These are phyloP conservation scores for Leishmania tropica DNA, from an alignment of 208 protist species.

Conservation along the genomic window DNA sequence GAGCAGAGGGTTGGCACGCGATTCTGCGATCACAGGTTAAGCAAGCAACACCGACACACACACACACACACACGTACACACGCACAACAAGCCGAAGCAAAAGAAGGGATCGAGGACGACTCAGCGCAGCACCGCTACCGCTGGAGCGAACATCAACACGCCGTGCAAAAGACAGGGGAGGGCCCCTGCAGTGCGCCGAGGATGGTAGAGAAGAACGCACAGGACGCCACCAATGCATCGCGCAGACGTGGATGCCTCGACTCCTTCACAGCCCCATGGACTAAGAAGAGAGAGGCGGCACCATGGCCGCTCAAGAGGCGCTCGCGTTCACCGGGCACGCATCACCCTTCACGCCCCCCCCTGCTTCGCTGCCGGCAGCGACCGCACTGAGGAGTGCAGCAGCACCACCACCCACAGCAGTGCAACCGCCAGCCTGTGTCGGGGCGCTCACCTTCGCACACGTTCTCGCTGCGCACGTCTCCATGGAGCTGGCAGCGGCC, in stretches of 20 bases:
- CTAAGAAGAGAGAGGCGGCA: background rate
- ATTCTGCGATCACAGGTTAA: background rate
- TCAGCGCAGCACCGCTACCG: background rate
- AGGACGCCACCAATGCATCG: background rate
- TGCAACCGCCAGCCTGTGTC: background rate
- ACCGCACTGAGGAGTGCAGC: background rate
- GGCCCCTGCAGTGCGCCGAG: background rate
- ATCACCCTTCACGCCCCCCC: background rate
- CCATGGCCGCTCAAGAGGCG: background rate
- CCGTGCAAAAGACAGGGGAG: too few species aligned
- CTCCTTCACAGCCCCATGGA: background rate
- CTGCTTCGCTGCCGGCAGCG: background rate
- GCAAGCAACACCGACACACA: background rate
- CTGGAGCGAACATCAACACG: background rate
- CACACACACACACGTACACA: background rate
- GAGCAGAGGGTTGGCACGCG: background rate
- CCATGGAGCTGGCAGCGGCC: slow-evolving; percentile 4
- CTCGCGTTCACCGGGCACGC: background rate
- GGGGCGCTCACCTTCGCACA: background rate
- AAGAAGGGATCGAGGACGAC: background rate
- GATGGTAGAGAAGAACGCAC: background rate
- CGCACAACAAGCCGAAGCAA: background rate
- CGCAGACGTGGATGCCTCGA: background rate
- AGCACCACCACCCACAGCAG: background rate
- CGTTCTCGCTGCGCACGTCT: background rate